These are phyloP conservation scores for Eimeria sp. DNA, from an alignment of 169 alveolate species.

Conservation along the genomic window DNA sequence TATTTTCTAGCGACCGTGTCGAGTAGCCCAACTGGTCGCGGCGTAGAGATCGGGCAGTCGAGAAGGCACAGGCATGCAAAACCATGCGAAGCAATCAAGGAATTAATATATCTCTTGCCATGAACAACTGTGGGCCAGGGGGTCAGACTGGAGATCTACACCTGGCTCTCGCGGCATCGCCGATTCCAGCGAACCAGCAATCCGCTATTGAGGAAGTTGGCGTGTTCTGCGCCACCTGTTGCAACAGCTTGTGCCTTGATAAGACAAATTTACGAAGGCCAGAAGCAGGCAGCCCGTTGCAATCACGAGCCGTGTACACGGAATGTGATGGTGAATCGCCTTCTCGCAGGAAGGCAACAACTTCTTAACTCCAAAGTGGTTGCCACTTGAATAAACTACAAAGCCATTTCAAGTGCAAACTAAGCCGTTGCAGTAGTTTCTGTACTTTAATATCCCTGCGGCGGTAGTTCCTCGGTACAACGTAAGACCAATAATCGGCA, in stretches of 20 bases:
- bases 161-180: slow-evolving; percentile 1
- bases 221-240: neutral
- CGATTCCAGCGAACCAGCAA: neutral
- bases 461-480: neutral
- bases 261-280: neutral
- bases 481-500: neutral
- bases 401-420: neutral
- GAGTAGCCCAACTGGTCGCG: neutral
- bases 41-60: neutral
- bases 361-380: neutral
- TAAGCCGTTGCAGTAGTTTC: no score
- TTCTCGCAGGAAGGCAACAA: neutral
- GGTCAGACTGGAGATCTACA: neutral
- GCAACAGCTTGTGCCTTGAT: neutral
- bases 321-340: neutral
- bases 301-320: neutral
- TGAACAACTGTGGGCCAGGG: slow-evolving; percentile 5
- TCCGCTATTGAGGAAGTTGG: neutral
- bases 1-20: neutral
- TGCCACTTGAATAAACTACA: neutral
- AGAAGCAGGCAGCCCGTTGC: neutral
- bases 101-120: neutral
- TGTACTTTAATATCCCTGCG: neutral
- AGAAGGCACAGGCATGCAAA: neutral
- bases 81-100: neutral